phyloP scores from a whole-genome alignment of 148 eudicot species.

The Rhododendron mucronatum region DNA sequence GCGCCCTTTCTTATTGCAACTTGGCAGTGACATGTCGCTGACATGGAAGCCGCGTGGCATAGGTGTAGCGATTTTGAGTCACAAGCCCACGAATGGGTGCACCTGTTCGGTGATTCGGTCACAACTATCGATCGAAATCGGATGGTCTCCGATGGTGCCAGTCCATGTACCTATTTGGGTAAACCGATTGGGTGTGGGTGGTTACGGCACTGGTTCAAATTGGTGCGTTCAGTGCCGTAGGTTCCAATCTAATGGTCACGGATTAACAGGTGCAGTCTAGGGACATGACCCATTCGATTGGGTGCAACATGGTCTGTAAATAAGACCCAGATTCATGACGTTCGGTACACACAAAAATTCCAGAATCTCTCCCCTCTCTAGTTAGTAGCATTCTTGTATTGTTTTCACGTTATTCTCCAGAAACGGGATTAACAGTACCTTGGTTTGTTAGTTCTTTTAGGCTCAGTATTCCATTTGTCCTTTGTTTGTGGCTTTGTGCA shows the following conservation, averaged over 20 bases:
- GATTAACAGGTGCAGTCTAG: not conserved
- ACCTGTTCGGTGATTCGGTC: not conserved
- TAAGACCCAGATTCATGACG: not conserved
- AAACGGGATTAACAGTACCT: not conserved
- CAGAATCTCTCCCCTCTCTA: not conserved
- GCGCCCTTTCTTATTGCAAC: not conserved
- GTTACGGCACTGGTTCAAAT: not conserved
- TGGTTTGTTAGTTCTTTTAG: not conserved
- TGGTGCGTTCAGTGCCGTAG: not conserved
- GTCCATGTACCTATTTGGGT: not conserved
- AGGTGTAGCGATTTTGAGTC: not conserved
- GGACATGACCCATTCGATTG: not conserved
- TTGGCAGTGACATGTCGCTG: not conserved
- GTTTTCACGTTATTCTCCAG: not conserved
- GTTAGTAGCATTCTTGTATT: not conserved
- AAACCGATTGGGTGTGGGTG: not conserved
- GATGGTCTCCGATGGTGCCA: not conserved
- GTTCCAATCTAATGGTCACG: not conserved
- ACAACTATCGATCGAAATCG: not conserved
- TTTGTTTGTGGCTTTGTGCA: not conserved
- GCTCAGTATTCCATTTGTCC: not conserved
- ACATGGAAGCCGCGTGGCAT: not conserved
- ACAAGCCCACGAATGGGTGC: not conserved
- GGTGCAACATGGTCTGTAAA: not conserved
- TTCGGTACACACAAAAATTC: not conserved